Evolutionary conservation across 345 rosid genomes (phyloP), one percentile per base, ranked within the genome.

Genomic region (Lepidium sativum): DNA sequence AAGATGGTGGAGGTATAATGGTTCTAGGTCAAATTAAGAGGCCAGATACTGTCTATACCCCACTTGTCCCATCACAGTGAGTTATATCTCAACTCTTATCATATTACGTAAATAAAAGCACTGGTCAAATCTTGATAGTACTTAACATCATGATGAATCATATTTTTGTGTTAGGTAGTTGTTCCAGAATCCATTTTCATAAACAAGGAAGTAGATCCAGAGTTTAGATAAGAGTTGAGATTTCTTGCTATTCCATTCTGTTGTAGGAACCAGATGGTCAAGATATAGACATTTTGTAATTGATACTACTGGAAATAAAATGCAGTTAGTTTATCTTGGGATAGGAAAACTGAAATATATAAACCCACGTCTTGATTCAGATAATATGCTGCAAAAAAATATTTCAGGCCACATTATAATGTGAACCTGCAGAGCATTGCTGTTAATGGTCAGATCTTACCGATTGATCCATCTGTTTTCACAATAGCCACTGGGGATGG

Each of bases 401-500:
- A 69, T 80, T 81, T 70, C 89, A 94, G 99, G 95, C 82, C 95
- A 52, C 97, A 94, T 84, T 94, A 94, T 81, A 94, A 94, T 76
- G 82, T 94, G 83, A 80, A 94, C 59, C 84, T 94, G 69, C 83
- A 76, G 80, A 90, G 91, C 83, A 88, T 94, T 72, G 81, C 96
- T 21, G 96, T 94, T 55, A 80, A 69, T 37, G 83, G 86, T 41
- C 87, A 86, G 76, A 60, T 65, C 31, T 70, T 94, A 61, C 66
- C 87, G 4, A 82, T 94, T 52, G 82, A 90, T 74, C 73, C 86
- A 31, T 86, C 97, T 17, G 91, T 84, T 43, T 94, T 90, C 79
- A 76, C 81, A 45, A 81, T 92, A 34, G 85, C 99, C 67, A 77
- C 60, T 77, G 86, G 63, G 75, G 82, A 73, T 69, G 99, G 99